Evolutionary conservation across 176 grass and related monocot species (phyloP).

Genomic region (Oryza punctata): DNA sequence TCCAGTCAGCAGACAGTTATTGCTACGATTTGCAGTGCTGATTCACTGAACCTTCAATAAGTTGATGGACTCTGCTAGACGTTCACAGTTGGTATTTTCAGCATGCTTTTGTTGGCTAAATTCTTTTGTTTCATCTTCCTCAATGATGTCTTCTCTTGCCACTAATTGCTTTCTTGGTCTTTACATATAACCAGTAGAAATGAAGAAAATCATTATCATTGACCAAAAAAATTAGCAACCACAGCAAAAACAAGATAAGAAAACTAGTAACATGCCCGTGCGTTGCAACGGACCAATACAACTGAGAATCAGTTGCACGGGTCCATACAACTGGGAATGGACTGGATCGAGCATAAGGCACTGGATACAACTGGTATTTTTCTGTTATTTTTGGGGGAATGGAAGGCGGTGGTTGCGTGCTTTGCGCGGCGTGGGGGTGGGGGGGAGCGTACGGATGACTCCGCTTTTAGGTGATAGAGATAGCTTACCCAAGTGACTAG

Average conservation of each 20-base stretch:
- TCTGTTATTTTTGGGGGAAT: too few species aligned
- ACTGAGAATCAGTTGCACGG: too few species aligned
- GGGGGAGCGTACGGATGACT: too few species aligned
- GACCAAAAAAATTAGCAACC: neutral
- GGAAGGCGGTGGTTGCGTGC: too few species aligned
- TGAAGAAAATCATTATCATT: neutral
- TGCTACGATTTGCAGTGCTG: neutral
- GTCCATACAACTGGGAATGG: too few species aligned
- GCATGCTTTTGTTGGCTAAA: neutral
- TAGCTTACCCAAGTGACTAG: constrained; percentile 58
- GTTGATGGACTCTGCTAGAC: neutral
- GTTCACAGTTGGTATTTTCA: neutral
- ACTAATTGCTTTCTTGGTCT: constrained; percentile 4
- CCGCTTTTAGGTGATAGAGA: too few species aligned
- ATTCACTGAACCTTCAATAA: constrained; percentile 11
- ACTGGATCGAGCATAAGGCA: too few species aligned
- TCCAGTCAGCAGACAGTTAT: neutral
- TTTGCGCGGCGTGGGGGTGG: too few species aligned
- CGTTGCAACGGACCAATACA: too few species aligned
- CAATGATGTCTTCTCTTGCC: neutral
- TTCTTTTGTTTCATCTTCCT: neutral
- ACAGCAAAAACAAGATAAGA: constrained; percentile 29
- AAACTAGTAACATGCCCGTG: neutral
- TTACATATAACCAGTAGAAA: neutral
- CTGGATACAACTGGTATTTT: too few species aligned